Evolutionary conservation across 768 basidiomycete genomes (phyloP), one percentile per base, ranked within the genome.

Genomic region (Tulasnella sp.): DNA sequence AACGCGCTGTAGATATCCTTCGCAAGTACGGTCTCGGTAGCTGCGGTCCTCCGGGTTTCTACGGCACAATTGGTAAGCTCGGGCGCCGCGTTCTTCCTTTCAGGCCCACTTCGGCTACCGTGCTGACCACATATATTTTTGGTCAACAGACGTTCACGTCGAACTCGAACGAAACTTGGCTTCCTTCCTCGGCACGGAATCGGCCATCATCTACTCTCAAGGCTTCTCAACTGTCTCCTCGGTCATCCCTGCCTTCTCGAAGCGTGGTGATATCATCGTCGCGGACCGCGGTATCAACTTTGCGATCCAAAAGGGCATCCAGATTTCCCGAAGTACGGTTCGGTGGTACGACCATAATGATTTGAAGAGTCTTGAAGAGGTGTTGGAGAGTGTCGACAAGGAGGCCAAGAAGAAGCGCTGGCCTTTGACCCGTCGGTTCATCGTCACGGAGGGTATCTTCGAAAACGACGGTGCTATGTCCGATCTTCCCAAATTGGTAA

Each of bases 311-410:
- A 96, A 95, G 80, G 97, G 96, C 19, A 88, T 98, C 35, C 91
- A 96, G 79, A 94, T 98, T 73, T 92, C 90, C 22, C 89, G 97
- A 44, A 92, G 89, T 6, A 94, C 90, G 0, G 87, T 98, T 39
- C 87, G 92, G 69, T 99, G 94, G 94, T 99, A 87, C 79, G 95
- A 98, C 76, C 97, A 98, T 79, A 97, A 96, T 76, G 95, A 98
- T 78, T 84, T 95, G 79, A 88, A 89, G 77, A 92, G 90, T 75
- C 85, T 99, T 37, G 96, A 98, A 80, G 89, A 93, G 19, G 91
- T 95, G 8, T 83, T 99, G 70, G 83, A 92, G 74, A 83, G 83
- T 72, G 85, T 96, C 2, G 92, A 92, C 76, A 95, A 92, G 83
- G 96, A 98, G 76, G 83, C 90, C 74, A 90, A 90, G 81, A 92